Conservation (phyloP, 306 rosid genomes). For the Abrus pulchellus region DNA sequence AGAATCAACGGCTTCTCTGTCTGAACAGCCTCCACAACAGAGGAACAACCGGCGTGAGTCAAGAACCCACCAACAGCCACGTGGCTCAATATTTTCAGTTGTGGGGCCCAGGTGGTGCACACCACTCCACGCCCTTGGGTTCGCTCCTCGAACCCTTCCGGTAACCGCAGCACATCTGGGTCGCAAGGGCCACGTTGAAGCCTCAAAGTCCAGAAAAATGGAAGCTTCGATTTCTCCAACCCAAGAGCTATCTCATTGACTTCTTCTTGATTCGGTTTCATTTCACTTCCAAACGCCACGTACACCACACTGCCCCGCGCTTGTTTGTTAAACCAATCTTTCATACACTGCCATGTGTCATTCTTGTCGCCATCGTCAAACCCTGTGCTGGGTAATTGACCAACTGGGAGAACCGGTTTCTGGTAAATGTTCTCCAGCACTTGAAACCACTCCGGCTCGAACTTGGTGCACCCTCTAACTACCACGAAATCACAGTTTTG, state of each 20-base stretch:
- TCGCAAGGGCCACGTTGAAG: constrained; percentile 17
- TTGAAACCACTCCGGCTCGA: constrained; percentile 50
- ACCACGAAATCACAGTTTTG: constrained; percentile 8
- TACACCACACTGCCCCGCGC: constrained; percentile 49
- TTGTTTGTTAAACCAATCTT: constrained; percentile 58
- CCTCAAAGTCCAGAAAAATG: constrained; percentile 57
- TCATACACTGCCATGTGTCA: constrained; percentile 26
- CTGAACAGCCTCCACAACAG: constrained; percentile 49
- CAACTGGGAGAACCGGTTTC: constrained; percentile 43
- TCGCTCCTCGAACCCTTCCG: constrained; percentile 63
- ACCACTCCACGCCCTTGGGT: constrained; percentile 51
- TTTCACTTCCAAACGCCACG: constrained; percentile 67
- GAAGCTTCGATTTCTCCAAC: constrained; percentile 51
- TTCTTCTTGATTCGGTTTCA: constrained; percentile 53
- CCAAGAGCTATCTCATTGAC: constrained; percentile 59
- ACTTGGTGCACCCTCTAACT: constrained; percentile 37
- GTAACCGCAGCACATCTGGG: constrained; percentile 34
- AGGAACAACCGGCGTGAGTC: constrained; percentile 65
- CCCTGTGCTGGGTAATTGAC: constrained; percentile 32
- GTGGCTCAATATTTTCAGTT: constrained; percentile 56
- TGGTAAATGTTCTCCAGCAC: constrained; percentile 33
- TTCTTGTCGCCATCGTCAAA: background rate
- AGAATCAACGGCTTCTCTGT: constrained; percentile 45
- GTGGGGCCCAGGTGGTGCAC: constrained; percentile 58
- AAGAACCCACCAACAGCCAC: constrained; percentile 55